These are phyloP conservation scores for Thraustochytrium sp. DNA, from an alignment of 352 stramenopile species.

Conservation along the genomic window DNA sequence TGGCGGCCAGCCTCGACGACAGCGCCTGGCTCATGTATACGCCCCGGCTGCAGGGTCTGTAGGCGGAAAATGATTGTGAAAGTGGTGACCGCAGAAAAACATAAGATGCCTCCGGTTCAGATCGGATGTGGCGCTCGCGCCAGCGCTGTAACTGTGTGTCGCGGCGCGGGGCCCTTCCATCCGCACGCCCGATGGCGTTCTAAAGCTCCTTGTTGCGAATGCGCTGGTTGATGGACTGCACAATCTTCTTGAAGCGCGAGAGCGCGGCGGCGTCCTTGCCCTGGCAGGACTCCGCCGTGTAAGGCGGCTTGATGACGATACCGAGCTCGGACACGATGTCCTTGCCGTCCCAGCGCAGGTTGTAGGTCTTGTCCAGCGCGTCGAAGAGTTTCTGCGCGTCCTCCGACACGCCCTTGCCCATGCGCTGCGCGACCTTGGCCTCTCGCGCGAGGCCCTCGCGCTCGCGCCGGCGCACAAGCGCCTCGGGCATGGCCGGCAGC, in stretches of 20 bases:
- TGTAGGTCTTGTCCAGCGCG: conserved; percentile 76
- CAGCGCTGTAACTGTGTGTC: neutral
- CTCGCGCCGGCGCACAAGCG: neutral
- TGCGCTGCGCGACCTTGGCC: conserved; percentile 38
- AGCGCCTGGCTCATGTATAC: neutral
- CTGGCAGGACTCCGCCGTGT: conserved; percentile 68
- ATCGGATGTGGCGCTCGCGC: neutral
- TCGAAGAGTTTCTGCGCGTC: conserved; percentile 73
- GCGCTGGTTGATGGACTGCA: conserved; percentile 46
- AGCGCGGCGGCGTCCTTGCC: conserved; percentile 67
- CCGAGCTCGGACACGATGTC: conserved; percentile 75
- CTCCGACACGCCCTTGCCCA: conserved; percentile 64
- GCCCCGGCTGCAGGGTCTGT: too few species aligned
- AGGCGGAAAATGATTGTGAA: too few species aligned
- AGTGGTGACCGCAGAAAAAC: neutral
- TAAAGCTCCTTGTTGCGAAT: neutral
- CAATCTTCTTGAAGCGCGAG: conserved; percentile 72
- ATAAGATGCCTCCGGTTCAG: neutral
- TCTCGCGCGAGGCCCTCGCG: neutral
- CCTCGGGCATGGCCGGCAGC: neutral
- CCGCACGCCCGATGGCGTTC: neutral
- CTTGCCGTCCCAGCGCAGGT: conserved; percentile 62
- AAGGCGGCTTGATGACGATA: conserved; percentile 72
- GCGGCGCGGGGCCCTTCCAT: neutral
- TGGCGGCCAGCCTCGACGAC: neutral